These are phyloP conservation scores for Corymbia maculata DNA, from an alignment of 345 rosid species.

Conservation along the genomic window DNA sequence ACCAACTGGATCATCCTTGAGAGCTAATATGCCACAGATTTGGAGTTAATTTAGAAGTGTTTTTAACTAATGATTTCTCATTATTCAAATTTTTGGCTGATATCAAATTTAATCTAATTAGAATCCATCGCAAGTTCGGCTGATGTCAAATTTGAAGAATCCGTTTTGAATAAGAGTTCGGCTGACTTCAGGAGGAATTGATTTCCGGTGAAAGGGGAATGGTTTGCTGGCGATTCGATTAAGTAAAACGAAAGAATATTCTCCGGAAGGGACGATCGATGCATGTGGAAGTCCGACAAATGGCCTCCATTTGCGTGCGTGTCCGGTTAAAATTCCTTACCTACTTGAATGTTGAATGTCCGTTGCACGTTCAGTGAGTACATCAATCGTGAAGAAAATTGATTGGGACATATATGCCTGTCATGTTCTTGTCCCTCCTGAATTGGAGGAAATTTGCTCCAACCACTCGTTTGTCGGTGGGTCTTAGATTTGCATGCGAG, in stretches of 20 bases:
- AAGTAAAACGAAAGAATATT: not conserved
- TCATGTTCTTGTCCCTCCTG: not conserved
- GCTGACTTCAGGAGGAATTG: not conserved
- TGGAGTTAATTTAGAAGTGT: not conserved
- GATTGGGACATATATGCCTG: not conserved
- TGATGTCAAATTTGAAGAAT: not conserved
- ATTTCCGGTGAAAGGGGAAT: not conserved
- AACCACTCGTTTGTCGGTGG: not conserved
- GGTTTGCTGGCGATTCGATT: not conserved
- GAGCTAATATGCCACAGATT: not conserved
- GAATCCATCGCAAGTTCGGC: not conserved
- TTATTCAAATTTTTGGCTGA: not conserved
- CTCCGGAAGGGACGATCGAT: not conserved
- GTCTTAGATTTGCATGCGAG: not conserved
- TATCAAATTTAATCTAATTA: not conserved
- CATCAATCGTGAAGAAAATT: not conserved
- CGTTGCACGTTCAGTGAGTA: not conserved
- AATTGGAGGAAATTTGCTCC: not conserved
- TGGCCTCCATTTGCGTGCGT: not conserved
- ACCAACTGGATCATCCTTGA: not conserved
- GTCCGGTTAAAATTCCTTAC: not conserved
- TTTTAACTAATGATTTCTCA: not conserved
- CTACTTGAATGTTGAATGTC: not conserved
- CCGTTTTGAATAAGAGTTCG: not conserved
- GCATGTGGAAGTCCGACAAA: not conserved